These are phyloP conservation scores for Ascosphaera apis DNA, from an alignment of 2,329 filamentous ascomycete species.

Conservation along the genomic window DNA sequence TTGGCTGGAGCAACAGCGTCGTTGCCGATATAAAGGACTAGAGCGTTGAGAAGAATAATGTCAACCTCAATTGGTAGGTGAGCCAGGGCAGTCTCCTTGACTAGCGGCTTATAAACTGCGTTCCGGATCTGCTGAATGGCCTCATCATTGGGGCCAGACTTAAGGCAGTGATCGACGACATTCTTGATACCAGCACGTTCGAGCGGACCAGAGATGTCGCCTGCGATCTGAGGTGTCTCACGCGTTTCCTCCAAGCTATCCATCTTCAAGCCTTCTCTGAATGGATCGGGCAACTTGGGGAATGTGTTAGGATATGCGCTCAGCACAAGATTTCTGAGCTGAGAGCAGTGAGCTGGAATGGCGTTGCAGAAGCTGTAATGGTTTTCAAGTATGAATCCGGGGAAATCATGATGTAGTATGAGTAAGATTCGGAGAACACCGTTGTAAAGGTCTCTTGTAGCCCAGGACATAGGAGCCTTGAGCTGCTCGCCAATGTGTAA, in stretches of 20 bases:
- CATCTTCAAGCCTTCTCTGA: slow-evolving; percentile 49
- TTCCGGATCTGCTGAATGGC: slow-evolving; percentile 50
- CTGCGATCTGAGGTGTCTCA: slow-evolving; percentile 40
- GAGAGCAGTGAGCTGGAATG: slow-evolving; percentile 63
- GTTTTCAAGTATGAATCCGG: slow-evolving; percentile 76
- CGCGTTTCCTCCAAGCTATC: slow-evolving; percentile 56
- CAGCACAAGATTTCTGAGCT: slow-evolving; percentile 72
- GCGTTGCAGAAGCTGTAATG: slow-evolving; percentile 60
- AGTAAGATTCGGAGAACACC: slow-evolving; percentile 62
- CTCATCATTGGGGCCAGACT: slow-evolving; percentile 41
- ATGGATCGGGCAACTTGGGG: slow-evolving; percentile 49
- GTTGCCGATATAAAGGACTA: slow-evolving; percentile 63
- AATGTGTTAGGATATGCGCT: slow-evolving; percentile 51
- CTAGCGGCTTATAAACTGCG: slow-evolving; percentile 38
- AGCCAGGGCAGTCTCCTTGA: slow-evolving; percentile 40
- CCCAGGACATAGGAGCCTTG: slow-evolving; percentile 44
- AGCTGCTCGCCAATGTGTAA: slow-evolving; percentile 57
- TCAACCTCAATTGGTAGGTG: slow-evolving; percentile 46
- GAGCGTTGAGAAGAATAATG: slow-evolving; percentile 48
- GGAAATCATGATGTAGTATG: slow-evolving; percentile 79
- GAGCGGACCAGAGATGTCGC: slow-evolving; percentile 32
- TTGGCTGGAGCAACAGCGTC: slow-evolving; percentile 39
- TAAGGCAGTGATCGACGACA: slow-evolving; percentile 28
- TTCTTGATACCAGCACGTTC: slow-evolving; percentile 29
- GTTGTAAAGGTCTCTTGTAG: slow-evolving; percentile 65